These are phyloP conservation scores for Huntiella moniliformis DNA, from an alignment of 2,329 filamentous ascomycete genomes.

Conservation along the genomic window DNA sequence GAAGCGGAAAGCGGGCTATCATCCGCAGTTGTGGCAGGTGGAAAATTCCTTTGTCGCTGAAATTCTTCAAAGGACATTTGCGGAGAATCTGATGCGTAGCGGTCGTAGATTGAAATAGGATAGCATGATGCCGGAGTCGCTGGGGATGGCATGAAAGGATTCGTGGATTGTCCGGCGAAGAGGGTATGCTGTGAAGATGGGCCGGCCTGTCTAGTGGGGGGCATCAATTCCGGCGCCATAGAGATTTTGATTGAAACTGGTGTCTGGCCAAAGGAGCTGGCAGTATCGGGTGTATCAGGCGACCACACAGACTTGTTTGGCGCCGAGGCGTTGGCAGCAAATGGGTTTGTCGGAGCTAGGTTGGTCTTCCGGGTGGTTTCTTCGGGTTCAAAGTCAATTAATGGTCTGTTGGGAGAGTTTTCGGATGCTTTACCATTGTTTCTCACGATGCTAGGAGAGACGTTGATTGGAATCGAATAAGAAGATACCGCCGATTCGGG, in stretches of 20 bases:
- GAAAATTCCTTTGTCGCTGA: neutral
- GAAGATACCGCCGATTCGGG: conserved; percentile 25
- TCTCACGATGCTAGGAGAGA: conserved; percentile 52
- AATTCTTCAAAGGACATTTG: neutral
- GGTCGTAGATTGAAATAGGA: conserved; percentile 10
- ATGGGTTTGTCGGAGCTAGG: neutral
- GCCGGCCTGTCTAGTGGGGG: too few relatives aligned
- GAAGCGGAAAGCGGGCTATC: too few relatives aligned
- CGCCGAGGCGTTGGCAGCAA: neutral
- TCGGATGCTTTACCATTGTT: conserved; percentile 47
- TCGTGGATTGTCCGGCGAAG: neutral
- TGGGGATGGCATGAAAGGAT: conserved; percentile 3
- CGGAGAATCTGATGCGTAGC: conserved; percentile 6
- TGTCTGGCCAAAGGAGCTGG: conserved; percentile 18
- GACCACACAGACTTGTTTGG: conserved; percentile 26
- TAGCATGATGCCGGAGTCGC: conserved; percentile 5
- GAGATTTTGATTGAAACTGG: conserved; percentile 7
- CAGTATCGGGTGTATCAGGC: conserved; percentile 38
- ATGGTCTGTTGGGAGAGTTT: conserved; percentile 19
- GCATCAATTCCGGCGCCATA: neutral
- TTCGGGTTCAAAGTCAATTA: conserved; percentile 16
- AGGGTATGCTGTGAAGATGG: too few relatives aligned
- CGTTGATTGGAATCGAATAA: too few relatives aligned
- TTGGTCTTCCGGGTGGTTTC: too few relatives aligned
- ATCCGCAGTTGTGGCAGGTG: too few relatives aligned